phyloP scores from a whole-genome alignment of 192 early-diverging fungal species.

The Backusella mclennaniae region DNA sequence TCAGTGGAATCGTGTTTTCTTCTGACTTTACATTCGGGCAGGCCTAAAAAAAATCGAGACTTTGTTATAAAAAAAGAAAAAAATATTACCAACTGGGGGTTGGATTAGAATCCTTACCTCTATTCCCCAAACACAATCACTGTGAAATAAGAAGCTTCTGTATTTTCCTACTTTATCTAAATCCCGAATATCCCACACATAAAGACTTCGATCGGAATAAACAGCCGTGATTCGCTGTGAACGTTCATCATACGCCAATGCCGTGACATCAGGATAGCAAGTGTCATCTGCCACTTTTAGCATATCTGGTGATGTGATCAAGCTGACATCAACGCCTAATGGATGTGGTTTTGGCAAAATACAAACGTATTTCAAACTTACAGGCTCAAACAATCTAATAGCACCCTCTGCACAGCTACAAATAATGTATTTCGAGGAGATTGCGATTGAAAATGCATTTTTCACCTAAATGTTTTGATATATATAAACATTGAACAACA shows the following conservation, averaged over 20 bases:
- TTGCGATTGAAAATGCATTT: slow-evolving; percentile 58
- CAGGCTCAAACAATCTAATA: slow-evolving; percentile 70
- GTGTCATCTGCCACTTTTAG: slow-evolving; percentile 25
- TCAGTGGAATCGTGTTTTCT: slow-evolving; percentile 24
- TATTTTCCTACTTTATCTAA: slow-evolving; percentile 51
- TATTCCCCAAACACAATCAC: slow-evolving; percentile 80
- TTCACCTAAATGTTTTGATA: slow-evolving; percentile 42
- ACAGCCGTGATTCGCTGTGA: slow-evolving; percentile 54
- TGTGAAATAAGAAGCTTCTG: slow-evolving; percentile 65
- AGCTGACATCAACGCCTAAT: slow-evolving; percentile 53
- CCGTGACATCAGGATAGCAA: slow-evolving; percentile 57
- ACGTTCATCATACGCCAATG: slow-evolving; percentile 54
- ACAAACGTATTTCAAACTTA: slow-evolving; percentile 63
- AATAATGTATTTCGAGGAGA: slow-evolving; percentile 56
- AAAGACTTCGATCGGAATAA: slow-evolving; percentile 70
- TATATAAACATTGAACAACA: not conserved
- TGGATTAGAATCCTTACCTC: slow-evolving; percentile 50
- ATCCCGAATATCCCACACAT: slow-evolving; percentile 71
- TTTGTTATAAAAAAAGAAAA: too few relatives aligned
- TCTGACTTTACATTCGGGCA: not conserved
- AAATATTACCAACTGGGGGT: too few relatives aligned
- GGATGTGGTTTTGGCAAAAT: slow-evolving; percentile 73
- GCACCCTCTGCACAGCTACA: slow-evolving; percentile 76
- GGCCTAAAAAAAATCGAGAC: not conserved
- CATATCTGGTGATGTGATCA: slow-evolving; percentile 22